phyloP scores from a whole-genome alignment of 257 asterid genomes.

The Vinca minor region DNA sequence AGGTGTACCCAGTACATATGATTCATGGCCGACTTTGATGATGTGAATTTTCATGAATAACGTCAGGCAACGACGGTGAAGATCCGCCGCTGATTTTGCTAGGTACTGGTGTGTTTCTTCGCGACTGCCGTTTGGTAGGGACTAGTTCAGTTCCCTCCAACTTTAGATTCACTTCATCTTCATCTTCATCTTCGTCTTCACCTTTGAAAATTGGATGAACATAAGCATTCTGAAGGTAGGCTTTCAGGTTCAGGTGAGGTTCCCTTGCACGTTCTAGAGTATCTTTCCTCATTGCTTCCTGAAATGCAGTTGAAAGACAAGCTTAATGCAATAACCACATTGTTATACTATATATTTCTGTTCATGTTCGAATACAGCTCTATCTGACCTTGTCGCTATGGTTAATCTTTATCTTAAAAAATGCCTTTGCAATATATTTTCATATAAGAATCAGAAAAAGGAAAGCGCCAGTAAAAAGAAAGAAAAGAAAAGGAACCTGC shows the following conservation, averaged over 20 bases:
- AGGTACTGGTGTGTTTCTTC: constrained; percentile 65
- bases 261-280: constrained; percentile 79
- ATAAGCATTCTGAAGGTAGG: constrained; percentile 61
- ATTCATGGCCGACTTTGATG: constrained; percentile 5
- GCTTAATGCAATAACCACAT: too few relatives aligned
- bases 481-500: too few relatives aligned
- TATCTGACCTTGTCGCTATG: too few relatives aligned
- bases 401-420: too few relatives aligned
- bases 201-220: constrained; percentile 73
- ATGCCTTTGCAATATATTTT: too few relatives aligned
- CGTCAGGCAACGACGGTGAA: constrained; percentile 35
- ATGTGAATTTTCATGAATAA: constrained; percentile 19
- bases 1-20: background rate
- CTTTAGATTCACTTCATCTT: constrained; percentile 17
- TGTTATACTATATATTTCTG: too few relatives aligned
- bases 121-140: constrained; percentile 66
- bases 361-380: too few relatives aligned
- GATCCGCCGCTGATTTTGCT: constrained; percentile 59
- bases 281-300: constrained; percentile 97
- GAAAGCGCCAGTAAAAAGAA: background rate
- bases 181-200: constrained; percentile 40
- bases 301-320: constrained; percentile 13
- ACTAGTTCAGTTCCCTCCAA: constrained; percentile 35
- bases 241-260: constrained; percentile 59
- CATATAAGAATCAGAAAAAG: background rate